Percentiles rank a stretch among this genome's conserved stretches.
phyloP scores from a whole-genome alignment of 2,329 filamentous ascomycete species.

The Aspergillus hortae region DNA sequence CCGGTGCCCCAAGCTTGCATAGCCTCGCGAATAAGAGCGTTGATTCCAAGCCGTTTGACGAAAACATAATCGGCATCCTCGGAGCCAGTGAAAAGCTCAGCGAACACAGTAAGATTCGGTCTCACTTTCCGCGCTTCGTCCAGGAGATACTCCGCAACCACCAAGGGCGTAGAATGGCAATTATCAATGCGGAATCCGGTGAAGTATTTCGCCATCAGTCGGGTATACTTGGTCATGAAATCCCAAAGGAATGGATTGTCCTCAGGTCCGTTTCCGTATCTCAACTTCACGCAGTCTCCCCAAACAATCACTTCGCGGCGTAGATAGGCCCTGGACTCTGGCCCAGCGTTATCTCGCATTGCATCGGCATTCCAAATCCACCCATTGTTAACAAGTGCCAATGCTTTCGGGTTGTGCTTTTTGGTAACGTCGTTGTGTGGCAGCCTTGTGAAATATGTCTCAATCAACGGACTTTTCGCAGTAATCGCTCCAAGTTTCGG shows the following conservation, averaged over 20 bases:
- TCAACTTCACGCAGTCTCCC: conserved; percentile 96
- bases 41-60: conserved; percentile 86
- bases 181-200: conserved; percentile 96
- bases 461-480: conserved; percentile 74
- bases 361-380: conserved; percentile 99
- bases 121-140: conserved; percentile 87
- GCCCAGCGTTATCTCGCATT: conserved; percentile 87
- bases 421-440: conserved; percentile 73
- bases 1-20: conserved; percentile 98
- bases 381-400: conserved; percentile 89
- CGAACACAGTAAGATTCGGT: conserved; percentile 85
- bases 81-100: conserved; percentile 91
- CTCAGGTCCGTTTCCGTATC: conserved; percentile 74
- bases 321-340: conserved; percentile 87
- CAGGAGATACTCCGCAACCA: conserved; percentile 90
- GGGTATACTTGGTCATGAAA: conserved; percentile 90
- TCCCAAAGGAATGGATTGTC: conserved; percentile 96
- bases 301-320: conserved; percentile 94
- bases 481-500: conserved; percentile 81
- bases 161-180: conserved; percentile 91
- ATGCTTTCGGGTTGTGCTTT: conserved; percentile 69
- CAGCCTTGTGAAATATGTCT: conserved; percentile 90
- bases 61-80: conserved; percentile 97
- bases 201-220: conserved; percentile 91
- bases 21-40: conserved; percentile 87